phyloP scores from a whole-genome alignment of 441 rosid species.

The Geranium incanum region DNA sequence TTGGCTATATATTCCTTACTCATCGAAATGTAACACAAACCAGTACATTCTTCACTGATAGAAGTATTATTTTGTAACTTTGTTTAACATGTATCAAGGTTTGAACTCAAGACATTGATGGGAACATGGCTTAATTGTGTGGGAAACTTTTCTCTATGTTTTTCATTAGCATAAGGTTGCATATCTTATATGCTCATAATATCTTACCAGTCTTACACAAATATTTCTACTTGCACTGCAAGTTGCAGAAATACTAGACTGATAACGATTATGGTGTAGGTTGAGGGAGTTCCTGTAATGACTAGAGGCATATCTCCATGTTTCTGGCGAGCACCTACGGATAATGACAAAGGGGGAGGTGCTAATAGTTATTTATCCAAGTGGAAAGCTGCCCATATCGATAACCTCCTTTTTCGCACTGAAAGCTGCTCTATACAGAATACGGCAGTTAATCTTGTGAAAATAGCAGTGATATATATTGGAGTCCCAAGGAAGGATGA shows the following conservation, averaged over 20 bases:
- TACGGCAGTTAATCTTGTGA: constrained; percentile 37
- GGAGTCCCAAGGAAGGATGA: constrained; percentile 31
- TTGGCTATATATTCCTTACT: neutral
- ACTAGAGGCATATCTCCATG: constrained; percentile 70
- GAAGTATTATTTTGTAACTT: neutral
- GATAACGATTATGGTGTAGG: constrained; percentile 35
- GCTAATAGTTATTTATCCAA: constrained; percentile 56
- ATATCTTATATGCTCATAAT: neutral
- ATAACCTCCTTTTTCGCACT: constrained; percentile 42
- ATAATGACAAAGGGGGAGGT: constrained; percentile 94
- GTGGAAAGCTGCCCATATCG: constrained; percentile 71
- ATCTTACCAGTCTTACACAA: neutral
- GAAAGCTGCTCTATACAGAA: constrained; percentile 54
- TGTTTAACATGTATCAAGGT: too few species aligned
- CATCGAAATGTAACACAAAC: neutral
- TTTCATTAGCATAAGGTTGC: neutral
- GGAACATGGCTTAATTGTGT: neutral
- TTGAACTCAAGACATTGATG: neutral
- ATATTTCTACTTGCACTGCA: neutral
- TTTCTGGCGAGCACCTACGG: constrained; percentile 95
- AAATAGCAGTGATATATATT: constrained; percentile 45
- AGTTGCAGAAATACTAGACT: neutral
- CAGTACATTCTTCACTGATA: neutral
- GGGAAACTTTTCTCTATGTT: neutral
- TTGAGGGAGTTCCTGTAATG: constrained; percentile 62